A percentile compares a stretch with the other conserved stretches of the same genome.
These are phyloP conservation scores for Bipolaris bicolor DNA, from an alignment of 2,329 filamentous ascomycete genomes.

Conservation along the genomic window DNA sequence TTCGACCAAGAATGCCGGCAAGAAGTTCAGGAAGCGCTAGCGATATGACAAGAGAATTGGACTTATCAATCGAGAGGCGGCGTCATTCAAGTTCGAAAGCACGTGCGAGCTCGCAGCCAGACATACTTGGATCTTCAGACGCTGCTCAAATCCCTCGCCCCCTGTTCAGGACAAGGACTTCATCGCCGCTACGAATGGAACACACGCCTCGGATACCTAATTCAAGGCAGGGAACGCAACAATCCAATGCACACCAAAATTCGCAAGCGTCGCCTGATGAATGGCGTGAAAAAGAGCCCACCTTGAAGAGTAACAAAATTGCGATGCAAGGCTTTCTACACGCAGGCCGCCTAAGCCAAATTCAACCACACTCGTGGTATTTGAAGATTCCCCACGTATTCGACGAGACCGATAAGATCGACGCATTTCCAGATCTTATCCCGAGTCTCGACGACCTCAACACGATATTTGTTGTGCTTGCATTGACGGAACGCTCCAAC, in stretches of 20 bases:
- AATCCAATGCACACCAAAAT: background rate
- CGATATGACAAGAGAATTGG: constrained; percentile 10
- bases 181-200: background rate
- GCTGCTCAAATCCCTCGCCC: background rate
- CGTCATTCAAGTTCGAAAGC: constrained; percentile 6
- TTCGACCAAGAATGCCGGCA: constrained; percentile 3
- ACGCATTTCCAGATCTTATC: background rate
- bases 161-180: background rate
- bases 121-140: background rate
- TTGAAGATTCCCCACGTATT: background rate
- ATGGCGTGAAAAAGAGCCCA: background rate
- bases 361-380: background rate
- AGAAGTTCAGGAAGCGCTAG: constrained; percentile 5
- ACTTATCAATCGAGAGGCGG: constrained; percentile 8
- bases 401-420: background rate
- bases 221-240: background rate
- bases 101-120: background rate
- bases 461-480: background rate
- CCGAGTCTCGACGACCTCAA: background rate
- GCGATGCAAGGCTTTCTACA: background rate
- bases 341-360: background rate
- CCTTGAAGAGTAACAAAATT: background rate
- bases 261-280: background rate
- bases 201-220: background rate
- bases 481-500: background rate